These are phyloP conservation scores for Tillandsia leiboldiana DNA, from an alignment of 176 grass and related monocot genomes.

Conservation along the genomic window DNA sequence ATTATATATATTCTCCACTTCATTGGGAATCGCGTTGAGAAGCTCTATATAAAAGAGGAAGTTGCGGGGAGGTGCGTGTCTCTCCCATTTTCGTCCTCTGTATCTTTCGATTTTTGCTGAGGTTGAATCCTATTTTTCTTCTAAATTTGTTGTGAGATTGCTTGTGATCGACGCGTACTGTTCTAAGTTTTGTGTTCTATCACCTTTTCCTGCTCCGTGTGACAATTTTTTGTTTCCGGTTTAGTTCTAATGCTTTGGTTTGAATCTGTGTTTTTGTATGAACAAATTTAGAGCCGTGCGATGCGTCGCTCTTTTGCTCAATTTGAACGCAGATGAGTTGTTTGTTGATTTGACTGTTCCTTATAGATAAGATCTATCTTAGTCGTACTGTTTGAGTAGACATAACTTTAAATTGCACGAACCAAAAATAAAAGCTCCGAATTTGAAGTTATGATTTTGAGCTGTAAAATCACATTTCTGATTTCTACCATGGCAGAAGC, in stretches of 20 bases:
- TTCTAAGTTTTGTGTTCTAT: background rate
- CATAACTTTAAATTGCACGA: background rate
- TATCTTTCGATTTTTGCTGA: background rate
- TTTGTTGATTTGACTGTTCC: background rate
- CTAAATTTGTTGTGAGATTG: background rate
- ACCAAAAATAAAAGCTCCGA: too few species aligned
- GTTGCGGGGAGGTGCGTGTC: background rate
- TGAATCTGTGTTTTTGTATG: background rate
- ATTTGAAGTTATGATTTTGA: too few species aligned
- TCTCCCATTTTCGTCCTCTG: background rate
- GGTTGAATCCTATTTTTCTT: background rate
- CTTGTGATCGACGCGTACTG: background rate
- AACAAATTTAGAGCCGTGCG: background rate
- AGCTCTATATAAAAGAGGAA: background rate
- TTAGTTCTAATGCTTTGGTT: background rate
- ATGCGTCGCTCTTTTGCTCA: background rate
- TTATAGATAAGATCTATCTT: background rate
- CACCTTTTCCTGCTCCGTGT: background rate
- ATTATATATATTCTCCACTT: too few species aligned
- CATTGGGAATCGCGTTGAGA: background rate
- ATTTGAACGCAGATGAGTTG: background rate
- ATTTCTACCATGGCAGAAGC: too few species aligned
- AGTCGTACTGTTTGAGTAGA: background rate
- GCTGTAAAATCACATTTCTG: too few species aligned
- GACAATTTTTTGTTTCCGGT: background rate